Evolutionary conservation across 768 basidiomycete genomes (phyloP).

Genomic region (Boletellus ananiceps): DNA sequence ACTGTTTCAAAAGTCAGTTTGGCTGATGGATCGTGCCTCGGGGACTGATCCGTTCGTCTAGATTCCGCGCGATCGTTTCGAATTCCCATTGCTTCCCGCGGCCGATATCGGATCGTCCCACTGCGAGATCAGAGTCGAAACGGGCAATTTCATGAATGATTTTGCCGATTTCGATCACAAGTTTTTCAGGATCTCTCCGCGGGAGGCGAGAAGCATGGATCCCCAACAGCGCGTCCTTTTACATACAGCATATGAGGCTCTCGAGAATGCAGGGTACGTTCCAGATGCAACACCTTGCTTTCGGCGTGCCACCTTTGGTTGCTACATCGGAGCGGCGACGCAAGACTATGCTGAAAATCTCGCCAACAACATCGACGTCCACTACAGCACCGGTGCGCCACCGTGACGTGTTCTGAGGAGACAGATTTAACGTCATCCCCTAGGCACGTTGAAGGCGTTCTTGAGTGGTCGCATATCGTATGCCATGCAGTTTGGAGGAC

Average conservation of each 20-base stretch:
- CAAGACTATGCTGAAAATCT: constrained; percentile 68
- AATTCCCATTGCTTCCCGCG: constrained; percentile 36
- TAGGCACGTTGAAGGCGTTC: constrained; percentile 63
- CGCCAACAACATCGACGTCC: constrained; percentile 56
- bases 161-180: constrained; percentile 60
- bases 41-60: constrained; percentile 23
- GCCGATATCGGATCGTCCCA: constrained; percentile 23
- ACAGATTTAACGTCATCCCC: background rate
- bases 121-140: constrained; percentile 46
- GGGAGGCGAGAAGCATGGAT: constrained; percentile 73
- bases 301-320: constrained; percentile 52
- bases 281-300: constrained; percentile 52
- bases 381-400: constrained; percentile 59
- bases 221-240: constrained; percentile 70
- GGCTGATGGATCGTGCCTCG: background rate
- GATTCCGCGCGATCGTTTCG: constrained; percentile 63
- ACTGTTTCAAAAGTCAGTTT: constrained; percentile 51
- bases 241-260: constrained; percentile 61
- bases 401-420: background rate
- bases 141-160: constrained; percentile 60
- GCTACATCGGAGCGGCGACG: constrained; percentile 66
- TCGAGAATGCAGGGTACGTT: constrained; percentile 69
- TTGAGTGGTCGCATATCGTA: constrained; percentile 70
- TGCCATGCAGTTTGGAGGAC: constrained; percentile 62
- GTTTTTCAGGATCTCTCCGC: constrained; percentile 70